Base-by-base conservation (phyloP, 352 stramenopile species). In the Phytophthora podocarpi region DNA sequence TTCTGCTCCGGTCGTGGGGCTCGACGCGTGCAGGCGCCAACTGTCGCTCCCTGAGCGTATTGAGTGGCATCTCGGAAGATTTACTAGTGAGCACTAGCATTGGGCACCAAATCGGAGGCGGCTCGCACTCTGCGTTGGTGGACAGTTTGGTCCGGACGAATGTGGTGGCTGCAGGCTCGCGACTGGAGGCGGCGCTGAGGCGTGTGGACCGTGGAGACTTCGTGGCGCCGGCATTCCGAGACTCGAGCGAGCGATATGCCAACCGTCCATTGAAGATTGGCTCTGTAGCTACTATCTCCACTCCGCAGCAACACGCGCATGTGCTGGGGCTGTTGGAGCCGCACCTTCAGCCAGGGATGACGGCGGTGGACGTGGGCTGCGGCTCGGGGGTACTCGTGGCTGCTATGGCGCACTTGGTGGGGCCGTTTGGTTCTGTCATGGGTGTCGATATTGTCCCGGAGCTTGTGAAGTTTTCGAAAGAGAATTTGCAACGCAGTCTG, bases 31-130 rank as follows among this genome's bases (percentile, higher is more conserved):
- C 27, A 16, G 23, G 21, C 18, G 10, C 18, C 43, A 32, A 34
- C 12, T 59, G 40, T n/a, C 76, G 78, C 32, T 31, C 60, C 48
- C 42, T 91, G 30, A 92, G 81, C 9, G 73, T 94, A 5, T 73
- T 94, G 12, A 82, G 74, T 26, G 82, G 82, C 37, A 73, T 94
- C 31, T 94, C 85, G 0, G 85, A 94, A 49, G 85, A 94, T 32
- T 67, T 94, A 6, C 74, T 94, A 24, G 83, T 94, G 21, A 90
- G 80, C 55, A 91, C 85, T 16, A 92, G 80, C 54, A 93, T 95
- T 46, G 86, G 86, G 0, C 82, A 95, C 54, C 78, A 92, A 43
- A 90, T 95, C 50, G 86, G 84, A 10, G 86, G 86, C 8, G 59
- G 81, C 26, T 87, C 82, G 16, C 87, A 95, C 42, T 43, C 51